Evolutionary conservation across 2,329 filamentous ascomycete species (phyloP), one percentile per base, ranked within the genome.

Genomic region (Leptographium flavum): DNA sequence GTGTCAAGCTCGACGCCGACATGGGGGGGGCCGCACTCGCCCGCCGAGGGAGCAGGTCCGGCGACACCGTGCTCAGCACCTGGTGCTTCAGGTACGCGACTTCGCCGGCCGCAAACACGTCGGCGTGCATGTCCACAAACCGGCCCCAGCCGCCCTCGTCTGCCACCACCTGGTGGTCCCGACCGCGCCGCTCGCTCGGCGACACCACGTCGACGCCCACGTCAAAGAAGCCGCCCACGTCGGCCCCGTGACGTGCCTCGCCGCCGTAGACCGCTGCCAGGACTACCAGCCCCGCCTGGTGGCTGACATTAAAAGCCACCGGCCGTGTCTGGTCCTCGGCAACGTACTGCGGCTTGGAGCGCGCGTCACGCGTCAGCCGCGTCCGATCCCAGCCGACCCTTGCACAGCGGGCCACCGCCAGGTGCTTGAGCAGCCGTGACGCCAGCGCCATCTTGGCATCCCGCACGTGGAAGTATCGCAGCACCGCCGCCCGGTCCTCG

Each of bases 131-230:
- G 57, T 83, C 79, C 14, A 88, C 74, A 63, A 79, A 88, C 39
- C 62, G 63, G 13, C 70, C 60, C 67, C 84, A 85, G 10, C 82
- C 81, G 25, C 33, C 35, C 22, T 60, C 57, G 3, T 62, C 58
- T 23, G 57, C 56, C 43, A 87, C 68, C 40, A 74, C 68, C n/a
- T 63, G 57, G 32, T 70, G 68, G 60, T 84, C 77, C 19, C 72
- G 73, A n/a, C 65, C 66, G 44, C 76, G 70, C 25, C 84, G 71
- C 66, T 90, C 84, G 45, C 72, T 70, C 2, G 81, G 77, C 58
- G 81, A 85, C 4, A 87, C 83, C n/a, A 90, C 68, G 58, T 90
- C 84, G 3, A 83, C 73, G 39, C 84, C 84, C 0, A 87, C 69
- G 39, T 81, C 63, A 19, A 62, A 55, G 43, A 56, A n/a, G 42